Evolutionary conservation across 768 basidiomycete species (phyloP), one percentile per base, ranked within the genome.

Genomic region (Boletus coccyginus): DNA sequence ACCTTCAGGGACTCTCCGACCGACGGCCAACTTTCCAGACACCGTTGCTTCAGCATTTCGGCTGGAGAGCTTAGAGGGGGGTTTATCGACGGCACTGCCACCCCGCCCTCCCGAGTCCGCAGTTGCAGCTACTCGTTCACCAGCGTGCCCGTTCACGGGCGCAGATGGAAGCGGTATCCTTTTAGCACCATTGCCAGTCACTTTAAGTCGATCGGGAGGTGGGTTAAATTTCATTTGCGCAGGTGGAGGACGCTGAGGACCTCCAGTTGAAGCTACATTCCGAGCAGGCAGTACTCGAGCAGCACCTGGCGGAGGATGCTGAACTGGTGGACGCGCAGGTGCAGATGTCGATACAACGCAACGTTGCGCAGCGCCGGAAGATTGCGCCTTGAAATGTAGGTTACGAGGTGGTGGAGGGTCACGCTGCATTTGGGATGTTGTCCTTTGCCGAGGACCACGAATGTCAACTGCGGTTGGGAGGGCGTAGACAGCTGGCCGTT

Each of bases 141-240:
- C 24, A 31, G 52, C 5, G 5, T 44, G 50, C 11, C 31, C 56
- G 14, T 36, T 48, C 36, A 36, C 51, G 6, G 59, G 54, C 14
- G 44, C 51, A 16, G 66, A 10, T 19, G 69, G 70, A 50, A 73
- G 66, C 10, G 70, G 70, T 50, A 72, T 51, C 49, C 70, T 72
- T 53, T 71, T 62, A 10, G 70, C 72, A 29, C 73, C 71, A 42
- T 66, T 66, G 5, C 70, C 67, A 1, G 68, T 61, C 11, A 59
- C 52, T 40, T 68, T 71, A 48, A 70, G 57, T 21, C 62, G 67
- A 46, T 67, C 62, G 2, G 53, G 53, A 51, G 63, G 55, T 43
- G 54, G 42, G 24, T 62, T 61, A 53, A 61, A 12, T 48, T 58
- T 66, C 9, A 70, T 53, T 52, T 69, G 68, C 46, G 41, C 55